phyloP scores from a whole-genome alignment of 257 asterid species.

The Nicotiana obtusifolia region DNA sequence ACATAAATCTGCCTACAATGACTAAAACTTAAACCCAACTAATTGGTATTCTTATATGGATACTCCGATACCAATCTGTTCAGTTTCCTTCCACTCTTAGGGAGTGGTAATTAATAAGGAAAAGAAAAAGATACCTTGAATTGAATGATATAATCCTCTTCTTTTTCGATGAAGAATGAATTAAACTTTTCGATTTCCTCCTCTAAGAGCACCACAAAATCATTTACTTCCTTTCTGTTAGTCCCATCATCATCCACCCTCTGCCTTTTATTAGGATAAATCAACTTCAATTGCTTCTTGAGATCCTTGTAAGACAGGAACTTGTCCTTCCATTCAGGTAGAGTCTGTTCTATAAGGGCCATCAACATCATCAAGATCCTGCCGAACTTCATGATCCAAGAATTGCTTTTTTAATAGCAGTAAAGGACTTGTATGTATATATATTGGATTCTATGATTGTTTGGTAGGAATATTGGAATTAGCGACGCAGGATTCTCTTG shows the following conservation, averaged over 20 bases:
- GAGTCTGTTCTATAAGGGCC: slow-evolving; percentile 21
- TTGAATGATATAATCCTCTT: slow-evolving; percentile 30
- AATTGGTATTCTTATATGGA: neutral
- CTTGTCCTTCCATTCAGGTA: slow-evolving; percentile 32
- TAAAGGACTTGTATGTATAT: too few species aligned
- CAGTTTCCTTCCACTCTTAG: neutral
- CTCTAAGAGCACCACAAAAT: slow-evolving; percentile 32
- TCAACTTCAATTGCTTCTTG: slow-evolving; percentile 29
- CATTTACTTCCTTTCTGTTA: slow-evolving; percentile 17
- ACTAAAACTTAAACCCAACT: neutral
- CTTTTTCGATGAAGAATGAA: slow-evolving; percentile 27
- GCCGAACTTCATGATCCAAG: slow-evolving; percentile 21
- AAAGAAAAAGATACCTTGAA: slow-evolving; percentile 12
- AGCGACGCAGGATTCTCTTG: too few species aligned
- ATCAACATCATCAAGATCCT: slow-evolving; percentile 19
- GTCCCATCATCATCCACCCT: neutral
- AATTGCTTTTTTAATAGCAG: neutral
- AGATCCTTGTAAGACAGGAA: slow-evolving; percentile 31
- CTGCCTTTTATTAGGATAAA: slow-evolving; percentile 22
- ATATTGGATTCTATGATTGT: too few species aligned
- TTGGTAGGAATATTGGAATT: too few species aligned
- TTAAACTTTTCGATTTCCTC: slow-evolving; percentile 35
- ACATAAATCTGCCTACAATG: neutral
- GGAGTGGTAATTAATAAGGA: neutral
- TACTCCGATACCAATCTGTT: neutral